phyloP scores from a whole-genome alignment of 225 moss, liverwort and hornwort species.

The Bryum argenteum region DNA sequence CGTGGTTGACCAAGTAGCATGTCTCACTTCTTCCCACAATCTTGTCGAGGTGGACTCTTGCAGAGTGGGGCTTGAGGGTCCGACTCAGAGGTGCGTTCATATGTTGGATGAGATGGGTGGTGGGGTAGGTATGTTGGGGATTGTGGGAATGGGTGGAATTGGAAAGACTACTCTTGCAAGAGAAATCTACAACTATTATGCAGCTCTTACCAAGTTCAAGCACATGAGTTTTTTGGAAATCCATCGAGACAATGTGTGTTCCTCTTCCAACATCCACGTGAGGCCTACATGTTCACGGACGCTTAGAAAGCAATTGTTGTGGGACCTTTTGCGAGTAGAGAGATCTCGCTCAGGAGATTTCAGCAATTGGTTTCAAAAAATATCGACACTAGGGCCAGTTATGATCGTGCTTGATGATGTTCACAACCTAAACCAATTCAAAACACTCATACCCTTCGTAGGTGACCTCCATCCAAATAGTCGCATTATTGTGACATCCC shows the following conservation, averaged over 20 bases:
- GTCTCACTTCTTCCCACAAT: too few species aligned
- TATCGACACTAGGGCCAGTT: conserved; percentile 1
- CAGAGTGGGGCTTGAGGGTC: too few species aligned
- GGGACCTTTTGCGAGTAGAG: conserved; percentile 16
- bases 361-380: background rate
- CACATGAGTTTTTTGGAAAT: conserved; percentile 23
- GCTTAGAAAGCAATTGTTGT: conserved; percentile 6
- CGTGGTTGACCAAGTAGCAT: background rate
- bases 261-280: background rate
- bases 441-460: background rate
- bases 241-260: background rate
- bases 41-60: too few species aligned
- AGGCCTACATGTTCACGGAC: background rate
- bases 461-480: background rate
- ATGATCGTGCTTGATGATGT: conserved; percentile 17
- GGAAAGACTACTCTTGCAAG: too few species aligned
- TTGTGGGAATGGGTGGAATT: too few species aligned
- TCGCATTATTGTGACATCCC: conserved; percentile 10
- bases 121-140: too few species aligned
- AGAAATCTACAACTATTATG: conserved; percentile 24
- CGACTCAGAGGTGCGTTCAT: too few species aligned
- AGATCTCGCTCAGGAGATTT: background rate
- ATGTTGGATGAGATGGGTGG: too few species aligned
- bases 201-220: conserved; percentile 12
- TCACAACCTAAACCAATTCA: conserved; percentile 10